A percentile compares a stretch with the other conserved stretches of the same genome.
Evolutionary conservation across 1,284 basidiomycete genomes (phyloP).

Genomic region (Phylloporus sp.): DNA sequence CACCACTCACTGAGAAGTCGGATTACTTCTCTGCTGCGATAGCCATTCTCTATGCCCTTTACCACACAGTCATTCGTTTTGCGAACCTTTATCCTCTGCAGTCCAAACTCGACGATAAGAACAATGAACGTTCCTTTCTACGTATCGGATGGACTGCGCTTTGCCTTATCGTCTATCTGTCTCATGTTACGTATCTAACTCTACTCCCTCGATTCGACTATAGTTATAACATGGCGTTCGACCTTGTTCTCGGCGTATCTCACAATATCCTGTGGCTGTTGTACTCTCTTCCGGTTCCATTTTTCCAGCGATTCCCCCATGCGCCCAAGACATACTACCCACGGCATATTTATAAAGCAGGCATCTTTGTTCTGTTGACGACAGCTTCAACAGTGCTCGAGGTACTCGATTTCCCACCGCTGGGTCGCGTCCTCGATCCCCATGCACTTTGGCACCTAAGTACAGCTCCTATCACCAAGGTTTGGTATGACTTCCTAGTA

Average conservation of each 20-base stretch:
- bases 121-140: slow-evolving; percentile 9
- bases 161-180: slow-evolving; percentile 62
- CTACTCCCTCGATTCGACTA: slow-evolving; percentile 90
- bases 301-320: slow-evolving; percentile 62
- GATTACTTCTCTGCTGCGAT: slow-evolving; percentile 96
- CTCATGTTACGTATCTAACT: slow-evolving; percentile 83
- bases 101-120: slow-evolving; percentile 25
- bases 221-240: slow-evolving; percentile 92
- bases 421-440: slow-evolving; percentile 83
- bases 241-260: slow-evolving; percentile 76
- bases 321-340: slow-evolving; percentile 63
- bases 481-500: slow-evolving; percentile 88
- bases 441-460: slow-evolving; percentile 94
- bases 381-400: slow-evolving; percentile 85
- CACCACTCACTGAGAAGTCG: slow-evolving; percentile 84
- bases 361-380: slow-evolving; percentile 73
- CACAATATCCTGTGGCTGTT: slow-evolving; percentile 90
- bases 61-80: slow-evolving; percentile 78
- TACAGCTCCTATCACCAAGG: slow-evolving; percentile 80
- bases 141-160: slow-evolving; percentile 51
- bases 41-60: slow-evolving; percentile 80
- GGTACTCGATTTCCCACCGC: slow-evolving; percentile 91
- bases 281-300: slow-evolving; percentile 66
- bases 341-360: slow-evolving; percentile 60
- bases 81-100: slow-evolving; percentile 72